Evolutionary conservation across 805 yeast species (phyloP), one percentile per base, ranked within the genome.

Genomic region (Kodamaea restingae): DNA sequence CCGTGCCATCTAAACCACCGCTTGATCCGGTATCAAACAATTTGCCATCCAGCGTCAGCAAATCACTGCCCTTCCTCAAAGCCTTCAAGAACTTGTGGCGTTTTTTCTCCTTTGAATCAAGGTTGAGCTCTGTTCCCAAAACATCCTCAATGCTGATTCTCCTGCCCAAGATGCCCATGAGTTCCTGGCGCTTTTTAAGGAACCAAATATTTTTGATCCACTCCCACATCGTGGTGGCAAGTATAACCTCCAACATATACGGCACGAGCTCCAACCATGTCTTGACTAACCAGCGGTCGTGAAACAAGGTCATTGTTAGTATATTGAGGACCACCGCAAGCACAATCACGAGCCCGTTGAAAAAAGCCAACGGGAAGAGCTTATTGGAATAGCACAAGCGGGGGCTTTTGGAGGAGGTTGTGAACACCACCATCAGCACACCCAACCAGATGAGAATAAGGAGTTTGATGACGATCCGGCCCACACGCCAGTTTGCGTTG

Each of bases 91-190:
- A 38, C 37, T 14, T 32, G 11, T 26, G 21, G 7, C 32, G 17
- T 15, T 20, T 28, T 9, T 15, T 22, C 11, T 18, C 24, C 32
- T 32, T 38, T 18, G 18, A 15, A 9, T 29, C 35, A 8, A 25
- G 35, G 41, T 49, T 39, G 39, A 43, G 42, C 38, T 43, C 35
- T 37, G 42, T 18, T 9, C 43, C 39, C 8, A 44, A 24, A 7
- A 52, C 56, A 40, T 73, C 77, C 35, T 75, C 79, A 35, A 66
- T 60, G 22, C 80, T 71, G 36, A 69, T 58, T 44, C 75, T 67
- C 43, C 88, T 66, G 0, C 90, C 90, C 33, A 82, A 67, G 7
- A 83, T 75, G 0, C 82, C 82, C 45, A 64, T 62, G 35, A 71
- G 61, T 45, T 81, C 87, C 20, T 63, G 55, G 22, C 68, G 57